A percentile compares a stretch with the other conserved stretches of the same genome.
phyloP scores from a whole-genome alignment of 2,329 filamentous ascomycete species.

The Penicillium freii region DNA sequence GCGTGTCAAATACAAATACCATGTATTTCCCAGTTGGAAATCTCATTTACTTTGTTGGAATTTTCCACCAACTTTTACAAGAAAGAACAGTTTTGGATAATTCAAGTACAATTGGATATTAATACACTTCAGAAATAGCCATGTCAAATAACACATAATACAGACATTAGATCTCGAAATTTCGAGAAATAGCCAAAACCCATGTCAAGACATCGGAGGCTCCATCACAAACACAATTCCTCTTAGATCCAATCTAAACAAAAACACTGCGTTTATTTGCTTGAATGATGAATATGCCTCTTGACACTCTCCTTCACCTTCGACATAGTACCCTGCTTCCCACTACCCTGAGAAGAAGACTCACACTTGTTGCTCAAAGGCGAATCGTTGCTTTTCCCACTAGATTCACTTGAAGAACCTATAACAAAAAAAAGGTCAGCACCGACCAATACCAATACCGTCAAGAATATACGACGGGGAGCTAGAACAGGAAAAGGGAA shows the following conservation, averaged over 20 bases:
- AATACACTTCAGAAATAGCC: constrained; percentile 1
- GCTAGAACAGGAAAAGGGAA: too few species aligned
- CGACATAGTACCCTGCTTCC: constrained; percentile 18
- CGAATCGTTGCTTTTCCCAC: neutral
- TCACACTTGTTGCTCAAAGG: neutral
- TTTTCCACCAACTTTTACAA: neutral
- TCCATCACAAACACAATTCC: neutral
- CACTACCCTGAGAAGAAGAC: neutral
- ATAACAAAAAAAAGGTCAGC: neutral
- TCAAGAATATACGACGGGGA: neutral
- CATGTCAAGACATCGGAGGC: neutral
- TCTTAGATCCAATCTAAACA: neutral
- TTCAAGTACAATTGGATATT: constrained; percentile 4
- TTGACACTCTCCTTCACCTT: constrained; percentile 25
- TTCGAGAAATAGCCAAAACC: neutral
- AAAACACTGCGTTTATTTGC: neutral
- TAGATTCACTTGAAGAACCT: neutral
- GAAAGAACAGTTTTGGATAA: neutral
- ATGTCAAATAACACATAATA: neutral
- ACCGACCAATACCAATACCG: neutral
- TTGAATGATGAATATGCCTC: constrained; percentile 17
- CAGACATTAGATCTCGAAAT: neutral
- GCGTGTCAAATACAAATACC: neutral
- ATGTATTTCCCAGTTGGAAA: neutral
- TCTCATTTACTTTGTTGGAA: too few species aligned